Base-by-base conservation (phyloP, 306 rosid genomes). In the Cicer chorassanicum region DNA sequence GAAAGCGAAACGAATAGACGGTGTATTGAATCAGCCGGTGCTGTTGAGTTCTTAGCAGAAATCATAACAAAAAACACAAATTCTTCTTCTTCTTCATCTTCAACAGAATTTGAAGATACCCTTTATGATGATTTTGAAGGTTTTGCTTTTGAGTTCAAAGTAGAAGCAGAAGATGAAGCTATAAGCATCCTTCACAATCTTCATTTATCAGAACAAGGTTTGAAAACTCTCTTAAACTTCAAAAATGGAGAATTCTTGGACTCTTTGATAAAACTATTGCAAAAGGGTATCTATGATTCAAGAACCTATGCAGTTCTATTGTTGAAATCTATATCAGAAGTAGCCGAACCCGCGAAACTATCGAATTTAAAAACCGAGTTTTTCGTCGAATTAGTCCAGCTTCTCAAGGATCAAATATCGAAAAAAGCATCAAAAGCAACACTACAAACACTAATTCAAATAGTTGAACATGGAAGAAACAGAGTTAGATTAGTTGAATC, bases 1-100 rank as follows among this genome's bases (percentile, higher is more conserved):
- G 90, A 88, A 21, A 86, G 88, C 4, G 88, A 88, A 16, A 38
- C 93, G 1, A 90, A 91, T 61, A 75, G 79, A 38, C 84, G 96
- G 6, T 78, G 79, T 84, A 57, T 91, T 8, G 88, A 89, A 54
- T 78, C 89, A 2, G 80, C 92, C 0, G 97, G 94, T 0, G 92
- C 92, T 0, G 87, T 73, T 1, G 88, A 83, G n/a, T 88, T 87
- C 57, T 53, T 91, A 21, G 85, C 90, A 5, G 85, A 93, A 2
- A 36, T 89, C 1, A 46, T 86, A 1, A 60, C 50, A 0, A 44
- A 4, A 53, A 68, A 40, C 62, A 7, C 80, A 8, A 8, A 64
- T 7, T 9, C 74, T 16, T 66, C 43, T 16, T 61, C 43, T 8
- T 64, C 69, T 14, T 64, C 29, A 8, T 64, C n/a, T 14, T 64